Conservation (phyloP, 768 basidiomycete genomes). For the Serendipita sp. region DNA sequence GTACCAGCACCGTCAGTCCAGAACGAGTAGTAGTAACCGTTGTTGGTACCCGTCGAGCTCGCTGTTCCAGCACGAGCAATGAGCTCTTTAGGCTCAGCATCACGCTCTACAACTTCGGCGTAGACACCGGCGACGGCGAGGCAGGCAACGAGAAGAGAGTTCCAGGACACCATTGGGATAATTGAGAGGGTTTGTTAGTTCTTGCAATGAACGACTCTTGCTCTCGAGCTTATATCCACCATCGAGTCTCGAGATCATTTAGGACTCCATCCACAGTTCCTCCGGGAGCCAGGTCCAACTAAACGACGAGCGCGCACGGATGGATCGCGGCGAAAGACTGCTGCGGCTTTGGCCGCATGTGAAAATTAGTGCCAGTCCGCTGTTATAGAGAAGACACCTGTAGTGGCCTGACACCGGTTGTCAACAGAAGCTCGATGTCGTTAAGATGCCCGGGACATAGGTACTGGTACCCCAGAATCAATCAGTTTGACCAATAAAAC, state of each 20-base stretch:
- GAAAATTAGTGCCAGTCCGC: not conserved
- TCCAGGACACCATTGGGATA: not conserved
- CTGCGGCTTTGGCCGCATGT: not conserved
- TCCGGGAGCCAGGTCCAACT: not conserved
- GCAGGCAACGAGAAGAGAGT: too few relatives aligned
- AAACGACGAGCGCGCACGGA: not conserved
- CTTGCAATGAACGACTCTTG: not conserved
- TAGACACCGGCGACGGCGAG: too few relatives aligned
- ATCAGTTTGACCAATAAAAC: too few relatives aligned
- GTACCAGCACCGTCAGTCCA: slow-evolving; percentile 20
- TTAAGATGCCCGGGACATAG: too few relatives aligned
- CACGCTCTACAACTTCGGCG: too few relatives aligned
- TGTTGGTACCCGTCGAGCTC: slow-evolving; percentile 18
- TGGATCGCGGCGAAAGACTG: not conserved
- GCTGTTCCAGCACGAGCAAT: slow-evolving; percentile 1
- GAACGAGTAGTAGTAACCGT: slow-evolving; percentile 11
- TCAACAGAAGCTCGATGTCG: too few relatives aligned
- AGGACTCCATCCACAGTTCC: not conserved
- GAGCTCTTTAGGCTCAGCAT: not conserved
- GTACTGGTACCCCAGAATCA: too few relatives aligned
- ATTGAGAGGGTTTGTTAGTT: not conserved
- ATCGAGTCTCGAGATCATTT: not conserved
- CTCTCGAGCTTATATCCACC: not conserved
- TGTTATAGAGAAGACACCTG: too few relatives aligned
- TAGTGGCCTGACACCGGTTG: too few relatives aligned